Percentiles rank a stretch among this genome's conserved stretches.
These are phyloP conservation scores for Leptosphaerulina australis DNA, from an alignment of 2,329 filamentous ascomycete genomes.

Conservation along the genomic window DNA sequence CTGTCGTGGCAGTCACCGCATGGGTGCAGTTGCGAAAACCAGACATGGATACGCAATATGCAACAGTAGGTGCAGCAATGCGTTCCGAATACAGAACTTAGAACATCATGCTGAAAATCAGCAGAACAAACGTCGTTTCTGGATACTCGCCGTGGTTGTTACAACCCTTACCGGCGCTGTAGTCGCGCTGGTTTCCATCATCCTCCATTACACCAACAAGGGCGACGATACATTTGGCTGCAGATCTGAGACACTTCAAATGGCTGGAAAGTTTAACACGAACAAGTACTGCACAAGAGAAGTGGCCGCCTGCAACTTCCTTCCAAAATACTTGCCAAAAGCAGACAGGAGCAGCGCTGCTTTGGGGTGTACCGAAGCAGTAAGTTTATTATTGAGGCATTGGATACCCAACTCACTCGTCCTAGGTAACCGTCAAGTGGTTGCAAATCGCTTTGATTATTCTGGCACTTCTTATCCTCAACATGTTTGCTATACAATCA, in stretches of 20 bases:
- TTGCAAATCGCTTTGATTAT: conserved; percentile 35
- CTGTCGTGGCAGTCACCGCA: conserved; percentile 32
- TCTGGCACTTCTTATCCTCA: conserved; percentile 25
- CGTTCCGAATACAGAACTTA: background rate
- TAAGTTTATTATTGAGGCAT: conserved; percentile 24
- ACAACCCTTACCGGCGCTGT: conserved; percentile 24
- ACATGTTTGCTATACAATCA: conserved; percentile 33
- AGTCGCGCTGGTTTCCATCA: conserved; percentile 31
- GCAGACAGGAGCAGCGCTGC: conserved; percentile 19
- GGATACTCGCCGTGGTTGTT: conserved; percentile 29
- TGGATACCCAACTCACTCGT: background rate
- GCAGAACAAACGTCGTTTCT: conserved; percentile 37
- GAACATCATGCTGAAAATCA: conserved; percentile 9
- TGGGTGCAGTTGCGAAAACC: conserved; percentile 33
- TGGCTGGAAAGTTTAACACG: conserved; percentile 30
- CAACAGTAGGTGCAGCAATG: conserved; percentile 23
- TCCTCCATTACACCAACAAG: conserved; percentile 35
- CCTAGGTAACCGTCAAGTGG: conserved; percentile 38
- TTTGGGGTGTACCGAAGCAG: conserved; percentile 36
- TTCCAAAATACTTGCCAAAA: conserved; percentile 21
- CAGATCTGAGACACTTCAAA: conserved; percentile 27
- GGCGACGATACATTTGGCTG: conserved; percentile 36
- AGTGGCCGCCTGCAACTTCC: conserved; percentile 35
- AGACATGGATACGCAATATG: conserved; percentile 33
- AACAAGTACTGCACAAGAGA: conserved; percentile 40